A percentile compares a stretch with the other conserved stretches of the same genome.
Conservation (phyloP, 805 yeast species). For the Candida golubevii region DNA sequence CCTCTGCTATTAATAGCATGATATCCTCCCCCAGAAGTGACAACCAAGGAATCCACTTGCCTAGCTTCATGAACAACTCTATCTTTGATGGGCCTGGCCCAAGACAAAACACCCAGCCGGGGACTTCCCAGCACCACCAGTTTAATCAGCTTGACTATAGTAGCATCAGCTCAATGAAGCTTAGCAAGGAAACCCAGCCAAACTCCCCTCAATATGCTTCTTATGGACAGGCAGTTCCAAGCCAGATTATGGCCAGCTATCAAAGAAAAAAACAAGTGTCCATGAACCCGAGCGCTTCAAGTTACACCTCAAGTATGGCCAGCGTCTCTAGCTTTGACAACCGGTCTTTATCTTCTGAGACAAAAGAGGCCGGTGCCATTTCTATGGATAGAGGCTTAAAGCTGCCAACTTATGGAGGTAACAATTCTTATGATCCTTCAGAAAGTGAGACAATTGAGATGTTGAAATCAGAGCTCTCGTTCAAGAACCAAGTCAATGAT, state of each 20-base stretch:
- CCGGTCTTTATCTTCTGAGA: slow-evolving; percentile 9
- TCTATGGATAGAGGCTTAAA: neutral
- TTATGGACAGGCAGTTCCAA: slow-evolving; percentile 5
- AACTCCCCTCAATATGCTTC: slow-evolving; percentile 4
- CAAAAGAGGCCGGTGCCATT: slow-evolving; percentile 5
- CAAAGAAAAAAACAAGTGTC: slow-evolving; percentile 11
- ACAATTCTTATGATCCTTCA: slow-evolving; percentile 2
- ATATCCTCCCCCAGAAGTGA: slow-evolving; percentile 9
- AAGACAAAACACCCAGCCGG: slow-evolving; percentile 3
- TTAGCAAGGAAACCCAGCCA: slow-evolving; percentile 5
- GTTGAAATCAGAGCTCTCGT: slow-evolving; percentile 46
- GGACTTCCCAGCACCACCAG: slow-evolving; percentile 1
- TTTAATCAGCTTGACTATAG: slow-evolving; percentile 9
- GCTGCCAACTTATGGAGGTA: slow-evolving; percentile 1
- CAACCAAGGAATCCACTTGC: slow-evolving; percentile 15
- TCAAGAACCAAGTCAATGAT: slow-evolving; percentile 47
- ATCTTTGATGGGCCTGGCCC: slow-evolving; percentile 4
- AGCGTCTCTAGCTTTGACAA: slow-evolving; percentile 10
- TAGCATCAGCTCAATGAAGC: slow-evolving; percentile 8
- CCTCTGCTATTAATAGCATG: slow-evolving; percentile 4
- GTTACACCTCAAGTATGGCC: slow-evolving; percentile 22
- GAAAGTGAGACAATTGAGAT: slow-evolving; percentile 25
- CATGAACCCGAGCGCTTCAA: slow-evolving; percentile 29
- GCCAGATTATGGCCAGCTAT: slow-evolving; percentile 6
- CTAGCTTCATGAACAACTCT: slow-evolving; percentile 15